These are phyloP conservation scores for Coriolopsis trogii DNA, from an alignment of 1,284 basidiomycete species.

Conservation along the genomic window DNA sequence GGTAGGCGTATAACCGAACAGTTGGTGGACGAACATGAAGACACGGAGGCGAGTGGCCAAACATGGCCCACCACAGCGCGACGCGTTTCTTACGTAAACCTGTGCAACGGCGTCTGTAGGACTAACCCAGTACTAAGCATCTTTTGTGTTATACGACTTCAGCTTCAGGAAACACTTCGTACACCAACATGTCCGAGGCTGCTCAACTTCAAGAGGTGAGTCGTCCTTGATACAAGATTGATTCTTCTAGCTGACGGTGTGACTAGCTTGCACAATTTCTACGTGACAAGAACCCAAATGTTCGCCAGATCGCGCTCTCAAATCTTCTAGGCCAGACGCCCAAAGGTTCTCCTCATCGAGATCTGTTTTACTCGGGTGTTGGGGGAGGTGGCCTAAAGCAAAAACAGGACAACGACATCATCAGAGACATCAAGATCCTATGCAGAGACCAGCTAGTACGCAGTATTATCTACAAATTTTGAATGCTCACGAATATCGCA, in stretches of 20 bases:
- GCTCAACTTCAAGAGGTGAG: slow-evolving; percentile 62
- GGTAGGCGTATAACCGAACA: not conserved
- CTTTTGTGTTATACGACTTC: not conserved
- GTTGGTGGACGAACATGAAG: slow-evolving; percentile 7
- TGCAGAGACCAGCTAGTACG: slow-evolving; percentile 85
- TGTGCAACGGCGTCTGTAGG: slow-evolving; percentile 13
- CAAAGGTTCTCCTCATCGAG: slow-evolving; percentile 68
- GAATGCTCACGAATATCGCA: slow-evolving; percentile 4
- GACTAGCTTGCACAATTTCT: slow-evolving; percentile 77
- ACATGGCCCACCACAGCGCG: slow-evolving; percentile 2
- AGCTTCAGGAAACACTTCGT: slow-evolving; percentile 6
- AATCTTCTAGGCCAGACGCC: slow-evolving; percentile 84
- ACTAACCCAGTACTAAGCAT: slow-evolving; percentile 24
- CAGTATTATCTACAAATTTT: too few species aligned
- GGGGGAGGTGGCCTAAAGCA: slow-evolving; percentile 59
- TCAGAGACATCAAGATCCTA: slow-evolving; percentile 79
- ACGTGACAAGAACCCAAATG: slow-evolving; percentile 86
- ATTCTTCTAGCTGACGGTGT: not conserved
- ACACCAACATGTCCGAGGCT: slow-evolving; percentile 42
- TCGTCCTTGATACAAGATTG: not conserved
- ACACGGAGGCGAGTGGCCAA: slow-evolving; percentile 12
- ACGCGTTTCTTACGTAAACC: slow-evolving; percentile 28
- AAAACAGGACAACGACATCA: slow-evolving; percentile 67
- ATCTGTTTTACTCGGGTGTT: slow-evolving; percentile 72
- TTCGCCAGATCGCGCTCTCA: slow-evolving; percentile 83